Evolutionary conservation across 345 rosid species (phyloP).

Genomic region (Jatropha curcas): DNA sequence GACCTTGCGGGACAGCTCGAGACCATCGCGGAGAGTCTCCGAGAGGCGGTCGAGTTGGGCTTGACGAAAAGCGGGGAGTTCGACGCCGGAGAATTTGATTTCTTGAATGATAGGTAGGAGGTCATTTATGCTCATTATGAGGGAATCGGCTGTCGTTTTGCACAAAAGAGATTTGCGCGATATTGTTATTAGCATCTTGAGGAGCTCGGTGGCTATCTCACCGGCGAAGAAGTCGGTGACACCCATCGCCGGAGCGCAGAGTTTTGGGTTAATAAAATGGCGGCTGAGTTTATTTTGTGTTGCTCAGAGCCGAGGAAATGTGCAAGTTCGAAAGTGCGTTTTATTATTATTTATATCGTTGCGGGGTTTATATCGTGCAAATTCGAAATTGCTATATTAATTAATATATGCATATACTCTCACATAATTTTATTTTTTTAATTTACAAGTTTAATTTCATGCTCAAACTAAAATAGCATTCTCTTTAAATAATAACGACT

Average conservation of each 20-base stretch:
- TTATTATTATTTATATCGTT: too few species aligned
- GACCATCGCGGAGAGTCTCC: constrained; percentile 41
- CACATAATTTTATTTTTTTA: too few species aligned
- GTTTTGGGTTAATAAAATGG: background rate
- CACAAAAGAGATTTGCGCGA: constrained; percentile 43
- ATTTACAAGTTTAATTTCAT: too few species aligned
- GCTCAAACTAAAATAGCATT: too few species aligned
- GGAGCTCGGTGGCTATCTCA: constrained; percentile 67
- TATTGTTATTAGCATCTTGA: constrained; percentile 35
- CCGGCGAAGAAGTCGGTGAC: constrained; percentile 64
- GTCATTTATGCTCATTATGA: constrained; percentile 28
- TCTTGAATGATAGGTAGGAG: constrained; percentile 57
- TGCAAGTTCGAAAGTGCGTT: too few species aligned
- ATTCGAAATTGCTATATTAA: too few species aligned
- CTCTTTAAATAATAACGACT: too few species aligned
- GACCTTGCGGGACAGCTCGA: constrained; percentile 54
- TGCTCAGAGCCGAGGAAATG: too few species aligned
- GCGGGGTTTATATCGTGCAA: too few species aligned
- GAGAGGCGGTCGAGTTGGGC: constrained; percentile 57
- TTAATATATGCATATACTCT: too few species aligned
- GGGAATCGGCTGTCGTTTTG: constrained; percentile 49
- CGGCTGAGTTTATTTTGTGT: background rate
- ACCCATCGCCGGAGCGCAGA: constrained; percentile 37
- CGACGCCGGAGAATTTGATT: constrained; percentile 78
- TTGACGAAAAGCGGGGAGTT: constrained; percentile 64